Evolutionary conservation across 805 yeast species (phyloP).

Genomic region (Candida sithepensis): DNA sequence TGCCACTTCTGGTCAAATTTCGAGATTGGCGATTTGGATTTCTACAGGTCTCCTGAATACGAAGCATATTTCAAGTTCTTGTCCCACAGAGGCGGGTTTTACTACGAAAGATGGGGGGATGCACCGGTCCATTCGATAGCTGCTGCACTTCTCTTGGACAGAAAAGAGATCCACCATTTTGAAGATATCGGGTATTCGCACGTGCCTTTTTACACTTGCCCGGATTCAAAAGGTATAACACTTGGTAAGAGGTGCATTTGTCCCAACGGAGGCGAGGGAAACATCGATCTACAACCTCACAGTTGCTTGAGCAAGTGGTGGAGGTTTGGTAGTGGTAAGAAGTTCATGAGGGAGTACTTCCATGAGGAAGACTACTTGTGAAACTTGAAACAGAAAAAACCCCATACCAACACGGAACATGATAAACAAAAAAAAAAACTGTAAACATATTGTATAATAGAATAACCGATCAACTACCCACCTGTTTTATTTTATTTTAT

Average conservation of each 20-base stretch:
- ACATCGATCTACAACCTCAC: slow-evolving; percentile 40
- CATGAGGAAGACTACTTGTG: slow-evolving; percentile 27
- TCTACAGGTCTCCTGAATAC: slow-evolving; percentile 67
- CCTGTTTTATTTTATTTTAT: too few species aligned
- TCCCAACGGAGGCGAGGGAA: slow-evolving; percentile 37
- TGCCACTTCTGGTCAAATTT: slow-evolving; percentile 91
- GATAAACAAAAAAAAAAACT: too few species aligned
- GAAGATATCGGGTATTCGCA: slow-evolving; percentile 81
- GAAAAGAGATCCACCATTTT: slow-evolving; percentile 66
- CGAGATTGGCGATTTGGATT: slow-evolving; percentile 68
- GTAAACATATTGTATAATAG: background rate
- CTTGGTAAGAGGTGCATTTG: slow-evolving; percentile 60
- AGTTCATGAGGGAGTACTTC: slow-evolving; percentile 44
- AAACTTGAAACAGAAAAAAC: too few species aligned
- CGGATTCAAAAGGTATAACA: slow-evolving; percentile 47
- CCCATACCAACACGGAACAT: too few species aligned
- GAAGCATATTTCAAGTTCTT: slow-evolving; percentile 56
- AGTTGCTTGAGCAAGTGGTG: slow-evolving; percentile 78
- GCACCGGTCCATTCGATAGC: slow-evolving; percentile 87
- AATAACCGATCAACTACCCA: too few species aligned
- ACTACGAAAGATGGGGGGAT: slow-evolving; percentile 93
- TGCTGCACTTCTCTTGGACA: slow-evolving; percentile 54
- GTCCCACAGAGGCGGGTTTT: slow-evolving; percentile 71
- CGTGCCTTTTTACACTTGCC: slow-evolving; percentile 64
- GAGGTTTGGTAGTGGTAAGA: slow-evolving; percentile 63